Conservation (phyloP, 2,329 filamentous ascomycete genomes). For the Fusarium circinatum region DNA sequence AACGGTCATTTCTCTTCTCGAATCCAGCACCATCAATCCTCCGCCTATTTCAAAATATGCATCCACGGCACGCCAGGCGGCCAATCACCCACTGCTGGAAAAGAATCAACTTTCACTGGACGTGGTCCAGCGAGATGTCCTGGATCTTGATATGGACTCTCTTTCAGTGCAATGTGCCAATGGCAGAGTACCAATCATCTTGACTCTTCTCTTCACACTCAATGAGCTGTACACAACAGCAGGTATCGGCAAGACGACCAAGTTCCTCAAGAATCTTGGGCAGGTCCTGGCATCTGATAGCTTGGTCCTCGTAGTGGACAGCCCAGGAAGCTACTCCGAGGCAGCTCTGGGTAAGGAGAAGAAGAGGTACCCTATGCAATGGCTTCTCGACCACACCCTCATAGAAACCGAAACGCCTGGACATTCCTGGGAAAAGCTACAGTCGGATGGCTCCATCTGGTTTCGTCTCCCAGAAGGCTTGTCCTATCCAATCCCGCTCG, state of each 20-base stretch:
- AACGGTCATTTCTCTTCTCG: conserved; percentile 68
- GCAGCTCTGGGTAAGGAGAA: conserved; percentile 72
- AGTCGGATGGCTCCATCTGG: conserved; percentile 83
- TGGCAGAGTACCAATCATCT: conserved; percentile 58
- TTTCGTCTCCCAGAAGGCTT: conserved; percentile 77
- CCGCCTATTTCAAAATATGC: conserved; percentile 64
- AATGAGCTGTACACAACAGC: conserved; percentile 92
- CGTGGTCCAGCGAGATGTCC: conserved; percentile 61
- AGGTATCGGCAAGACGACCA: conserved; percentile 77
- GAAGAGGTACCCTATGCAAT: conserved; percentile 90
- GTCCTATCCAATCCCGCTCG: conserved; percentile 83
- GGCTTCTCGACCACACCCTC: conserved; percentile 86
- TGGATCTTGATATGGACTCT: conserved; percentile 52
- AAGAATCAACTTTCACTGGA: conserved; percentile 51
- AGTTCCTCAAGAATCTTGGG: conserved; percentile 77
- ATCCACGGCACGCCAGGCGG: conserved; percentile 56
- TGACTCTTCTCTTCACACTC: conserved; percentile 92
- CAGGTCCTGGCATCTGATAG: conserved; percentile 66
- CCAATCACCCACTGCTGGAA: conserved; percentile 58
- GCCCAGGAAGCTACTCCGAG: conserved; percentile 91
- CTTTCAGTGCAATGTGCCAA: conserved; percentile 48
- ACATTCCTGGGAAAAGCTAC: conserved; percentile 76
- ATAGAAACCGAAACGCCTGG: conserved; percentile 55
- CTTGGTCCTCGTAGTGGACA: conserved; percentile 87
- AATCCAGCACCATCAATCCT: conserved; percentile 63